Base-by-base conservation (phyloP, 2,329 filamentous ascomycete genomes). In the Penicillium sumatraense region DNA sequence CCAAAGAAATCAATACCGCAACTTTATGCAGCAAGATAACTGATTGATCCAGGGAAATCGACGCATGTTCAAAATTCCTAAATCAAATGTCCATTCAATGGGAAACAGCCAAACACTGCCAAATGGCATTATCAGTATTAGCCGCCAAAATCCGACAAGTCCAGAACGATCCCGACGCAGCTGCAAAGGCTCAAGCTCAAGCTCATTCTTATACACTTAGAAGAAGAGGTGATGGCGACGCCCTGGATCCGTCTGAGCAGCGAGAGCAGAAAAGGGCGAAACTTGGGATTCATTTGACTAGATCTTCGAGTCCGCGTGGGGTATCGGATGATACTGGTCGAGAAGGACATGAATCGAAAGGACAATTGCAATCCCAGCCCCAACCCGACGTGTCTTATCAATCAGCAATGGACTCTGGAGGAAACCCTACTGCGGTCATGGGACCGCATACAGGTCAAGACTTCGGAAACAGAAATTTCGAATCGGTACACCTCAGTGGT, bases 31-130 rank as follows among this genome's bases (percentile, higher is more conserved):
- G 20, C 24, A 47, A 3, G 26, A 16, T 38, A 29, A 16, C 50
- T 62, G 45, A 62, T 7, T 20, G 24, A 7, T 14, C 41, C 27
- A 75, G 72, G 27, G 74, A 77, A 51, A 75, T 76, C 21, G 60
- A 65, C 26, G 61, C 66, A 27, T 75, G 72, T 36, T 64, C 71
- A 5, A 53, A 54, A 14, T 67, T 73, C 13, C 59, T 77, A 9
- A 62, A 63, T 7, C 60, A 59, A 16, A 76, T 76, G 73, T 73
- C 71, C 51, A 36, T 48, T 13, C 69, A 73, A 55, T 77, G 74
- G 74, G 74, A 75, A 51, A 74, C 73, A 0, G 74, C 74, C 7
- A 71, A 68, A 47, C 73, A 75, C 35, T 76, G 74, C 49, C 70
- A 74, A 35, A 70, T 67, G 7, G 72, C 73, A 2, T 58, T 77